Evolutionary conservation across 1,284 basidiomycete genomes (phyloP).

Genomic region (Ustilago hordei): DNA sequence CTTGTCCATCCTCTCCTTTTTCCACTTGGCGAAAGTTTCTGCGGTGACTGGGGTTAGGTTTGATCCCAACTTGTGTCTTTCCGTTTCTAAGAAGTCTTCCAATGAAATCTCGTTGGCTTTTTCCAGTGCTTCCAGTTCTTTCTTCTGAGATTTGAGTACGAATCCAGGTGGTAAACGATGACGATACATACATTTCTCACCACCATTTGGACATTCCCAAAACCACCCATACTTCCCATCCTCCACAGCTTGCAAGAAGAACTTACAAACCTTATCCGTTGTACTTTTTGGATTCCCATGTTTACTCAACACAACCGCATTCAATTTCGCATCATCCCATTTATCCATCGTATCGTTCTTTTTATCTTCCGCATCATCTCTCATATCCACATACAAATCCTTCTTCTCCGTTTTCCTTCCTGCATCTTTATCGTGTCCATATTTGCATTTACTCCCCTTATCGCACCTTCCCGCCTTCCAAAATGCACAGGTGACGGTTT

Average conservation of each 20-base stretch:
- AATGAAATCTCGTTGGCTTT: conserved; percentile 85
- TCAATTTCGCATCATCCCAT: conserved; percentile 95
- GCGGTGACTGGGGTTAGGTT: conserved; percentile 94
- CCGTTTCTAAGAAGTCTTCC: conserved; percentile 98
- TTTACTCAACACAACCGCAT: conserved; percentile 87
- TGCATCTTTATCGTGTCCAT: conserved; percentile 83
- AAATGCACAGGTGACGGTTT: conserved; percentile 66
- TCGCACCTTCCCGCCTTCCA: conserved; percentile 68
- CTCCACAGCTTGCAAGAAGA: conserved; percentile 96
- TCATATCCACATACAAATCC: conserved; percentile 90
- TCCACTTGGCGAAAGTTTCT: conserved; percentile 94
- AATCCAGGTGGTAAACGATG: conserved; percentile 91
- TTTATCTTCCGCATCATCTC: conserved; percentile 75
- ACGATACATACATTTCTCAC: conserved; percentile 89
- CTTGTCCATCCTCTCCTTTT: conserved; percentile 74
- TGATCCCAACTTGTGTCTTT: conserved; percentile 78
- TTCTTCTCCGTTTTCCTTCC: conserved; percentile 94
- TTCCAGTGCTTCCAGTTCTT: conserved; percentile 76
- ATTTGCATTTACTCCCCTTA: conserved; percentile 82
- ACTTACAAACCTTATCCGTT: conserved; percentile 95
- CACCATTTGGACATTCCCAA: conserved; percentile 74
- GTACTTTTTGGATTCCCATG: conserved; percentile 89
- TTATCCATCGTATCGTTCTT: conserved; percentile 91
- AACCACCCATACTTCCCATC: conserved; percentile 91
- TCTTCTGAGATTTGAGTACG: conserved; percentile 85